These are phyloP conservation scores for Fusarium nematophilum DNA, from an alignment of 2,329 filamentous ascomycete genomes.

Conservation along the genomic window DNA sequence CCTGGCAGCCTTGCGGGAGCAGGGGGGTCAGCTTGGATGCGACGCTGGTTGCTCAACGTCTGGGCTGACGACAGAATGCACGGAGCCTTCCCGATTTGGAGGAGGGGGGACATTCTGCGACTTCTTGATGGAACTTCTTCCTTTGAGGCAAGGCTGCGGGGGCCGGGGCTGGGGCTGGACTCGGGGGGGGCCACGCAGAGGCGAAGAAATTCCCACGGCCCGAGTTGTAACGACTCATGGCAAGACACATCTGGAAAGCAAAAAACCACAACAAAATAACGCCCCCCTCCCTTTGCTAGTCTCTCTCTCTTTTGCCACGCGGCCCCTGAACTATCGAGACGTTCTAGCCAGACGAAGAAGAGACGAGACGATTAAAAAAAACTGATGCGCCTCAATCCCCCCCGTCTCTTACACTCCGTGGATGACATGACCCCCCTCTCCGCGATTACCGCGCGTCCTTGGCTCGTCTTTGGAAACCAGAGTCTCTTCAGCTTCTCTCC, in stretches of 20 bases:
- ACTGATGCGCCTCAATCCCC: conserved; percentile 11
- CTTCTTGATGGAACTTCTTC: not conserved
- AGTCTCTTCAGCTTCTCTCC: no score
- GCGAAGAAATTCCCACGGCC: conserved; percentile 1
- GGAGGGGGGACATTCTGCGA: not conserved
- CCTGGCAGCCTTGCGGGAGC: conserved; percentile 32
- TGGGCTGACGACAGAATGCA: conserved; percentile 29
- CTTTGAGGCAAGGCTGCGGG: conserved; percentile 1
- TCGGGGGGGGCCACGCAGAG: not conserved
- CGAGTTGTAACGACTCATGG: conserved; percentile 22
- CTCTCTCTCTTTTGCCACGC: conserved; percentile 22
- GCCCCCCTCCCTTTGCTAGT: not conserved
- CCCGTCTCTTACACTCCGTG: conserved; percentile 7
- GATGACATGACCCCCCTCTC: conserved; percentile 3
- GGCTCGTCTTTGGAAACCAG: not conserved
- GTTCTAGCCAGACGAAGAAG: not conserved
- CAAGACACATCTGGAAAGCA: not conserved
- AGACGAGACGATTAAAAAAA: not conserved
- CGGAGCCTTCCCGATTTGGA: conserved; percentile 21
- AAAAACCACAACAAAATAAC: not conserved
- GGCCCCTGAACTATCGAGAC: conserved; percentile 20
- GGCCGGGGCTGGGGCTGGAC: not conserved
- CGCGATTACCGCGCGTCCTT: conserved; percentile 34
- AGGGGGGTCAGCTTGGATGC: conserved; percentile 21
- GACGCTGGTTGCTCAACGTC: conserved; percentile 35